Conservation (phyloP, 495 filamentous ascomycete genomes). For the Penicillium fimorum region DNA sequence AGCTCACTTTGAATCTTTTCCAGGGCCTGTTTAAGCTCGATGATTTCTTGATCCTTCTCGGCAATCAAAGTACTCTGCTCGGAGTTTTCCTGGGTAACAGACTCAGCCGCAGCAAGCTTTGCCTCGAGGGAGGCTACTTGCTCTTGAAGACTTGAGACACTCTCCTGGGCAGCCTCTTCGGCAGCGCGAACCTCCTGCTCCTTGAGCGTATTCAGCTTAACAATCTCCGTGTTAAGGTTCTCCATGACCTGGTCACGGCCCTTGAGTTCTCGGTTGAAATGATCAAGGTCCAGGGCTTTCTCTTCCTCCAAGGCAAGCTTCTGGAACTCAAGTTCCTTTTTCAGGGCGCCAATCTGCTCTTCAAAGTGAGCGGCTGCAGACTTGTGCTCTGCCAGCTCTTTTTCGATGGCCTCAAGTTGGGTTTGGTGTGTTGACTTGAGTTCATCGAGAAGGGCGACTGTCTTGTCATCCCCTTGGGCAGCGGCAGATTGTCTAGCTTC, state of each 20-base stretch:
- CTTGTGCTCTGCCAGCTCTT: constrained; percentile 39
- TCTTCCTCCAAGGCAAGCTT: constrained; percentile 38
- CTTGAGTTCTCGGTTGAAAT: constrained; percentile 39
- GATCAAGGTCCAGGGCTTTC: constrained; percentile 40
- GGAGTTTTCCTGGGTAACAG: constrained; percentile 26
- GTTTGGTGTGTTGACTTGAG: constrained; percentile 40
- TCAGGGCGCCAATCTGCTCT: constrained; percentile 41
- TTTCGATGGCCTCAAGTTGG: constrained; percentile 39
- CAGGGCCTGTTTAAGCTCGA: constrained; percentile 36
- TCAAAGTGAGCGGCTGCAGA: constrained; percentile 34
- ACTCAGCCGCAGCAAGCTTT: constrained; percentile 39
- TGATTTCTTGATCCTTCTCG: constrained; percentile 41
- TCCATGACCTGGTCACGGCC: constrained; percentile 45
- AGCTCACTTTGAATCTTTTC: constrained; percentile 39
- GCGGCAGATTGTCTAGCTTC: constrained; percentile 39
- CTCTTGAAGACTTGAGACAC: constrained; percentile 33
- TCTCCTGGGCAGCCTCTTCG: constrained; percentile 40
- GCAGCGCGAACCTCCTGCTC: constrained; percentile 42
- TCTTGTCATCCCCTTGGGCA: constrained; percentile 37
- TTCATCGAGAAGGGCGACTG: constrained; percentile 38
- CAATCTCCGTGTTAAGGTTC: constrained; percentile 43
- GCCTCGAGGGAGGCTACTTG: constrained; percentile 40
- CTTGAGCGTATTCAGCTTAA: constrained; percentile 40
- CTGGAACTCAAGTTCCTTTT: constrained; percentile 40
- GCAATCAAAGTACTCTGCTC: constrained; percentile 33